Conservation (phyloP, 2,329 filamentous ascomycete species). For the Thelonectria blattea region DNA sequence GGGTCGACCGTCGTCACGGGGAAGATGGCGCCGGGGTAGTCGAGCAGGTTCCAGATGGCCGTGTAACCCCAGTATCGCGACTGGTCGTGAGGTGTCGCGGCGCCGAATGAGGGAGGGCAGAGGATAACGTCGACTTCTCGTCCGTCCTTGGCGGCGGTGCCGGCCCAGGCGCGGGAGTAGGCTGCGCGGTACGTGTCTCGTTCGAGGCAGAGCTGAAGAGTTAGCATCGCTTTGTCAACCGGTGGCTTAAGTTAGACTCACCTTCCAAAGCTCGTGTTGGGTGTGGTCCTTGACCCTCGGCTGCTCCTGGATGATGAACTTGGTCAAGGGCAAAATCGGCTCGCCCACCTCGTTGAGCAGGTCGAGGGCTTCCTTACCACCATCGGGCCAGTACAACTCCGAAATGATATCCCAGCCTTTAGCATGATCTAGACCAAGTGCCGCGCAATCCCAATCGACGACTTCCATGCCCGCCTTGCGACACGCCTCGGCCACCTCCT, state of each 20-base stretch:
- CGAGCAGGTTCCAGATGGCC: constrained; percentile 70
- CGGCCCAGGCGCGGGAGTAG: constrained; percentile 48
- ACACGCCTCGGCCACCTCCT: constrained; percentile 58
- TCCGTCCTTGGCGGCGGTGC: constrained; percentile 39
- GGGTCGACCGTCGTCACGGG: constrained; percentile 52
- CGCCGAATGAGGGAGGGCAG: constrained; percentile 63
- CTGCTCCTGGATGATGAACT: constrained; percentile 63
- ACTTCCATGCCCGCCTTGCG: constrained; percentile 57
- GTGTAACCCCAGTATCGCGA: constrained; percentile 68
- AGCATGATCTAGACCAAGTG: constrained; percentile 60
- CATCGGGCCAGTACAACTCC: constrained; percentile 64
- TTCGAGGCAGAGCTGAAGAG: constrained; percentile 39
- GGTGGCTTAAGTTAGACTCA: constrained; percentile 14
- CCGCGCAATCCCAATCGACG: constrained; percentile 57
- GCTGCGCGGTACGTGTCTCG: constrained; percentile 48
- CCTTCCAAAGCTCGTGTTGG: constrained; percentile 50
- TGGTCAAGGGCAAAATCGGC: constrained; percentile 62
- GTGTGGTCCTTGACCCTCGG: constrained; percentile 50
- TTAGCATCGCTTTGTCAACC: background rate
- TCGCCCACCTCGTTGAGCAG: constrained; percentile 61
- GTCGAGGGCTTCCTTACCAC: constrained; percentile 58
- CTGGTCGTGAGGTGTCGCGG: constrained; percentile 51
- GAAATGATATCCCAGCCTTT: constrained; percentile 54
- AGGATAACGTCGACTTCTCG: constrained; percentile 64
- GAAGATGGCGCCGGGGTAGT: constrained; percentile 68